A percentile compares a stretch with the other conserved stretches of the same genome.
phyloP scores from a whole-genome alignment of 2,329 filamentous ascomycete genomes.

The Arthrobotrys conoides region DNA sequence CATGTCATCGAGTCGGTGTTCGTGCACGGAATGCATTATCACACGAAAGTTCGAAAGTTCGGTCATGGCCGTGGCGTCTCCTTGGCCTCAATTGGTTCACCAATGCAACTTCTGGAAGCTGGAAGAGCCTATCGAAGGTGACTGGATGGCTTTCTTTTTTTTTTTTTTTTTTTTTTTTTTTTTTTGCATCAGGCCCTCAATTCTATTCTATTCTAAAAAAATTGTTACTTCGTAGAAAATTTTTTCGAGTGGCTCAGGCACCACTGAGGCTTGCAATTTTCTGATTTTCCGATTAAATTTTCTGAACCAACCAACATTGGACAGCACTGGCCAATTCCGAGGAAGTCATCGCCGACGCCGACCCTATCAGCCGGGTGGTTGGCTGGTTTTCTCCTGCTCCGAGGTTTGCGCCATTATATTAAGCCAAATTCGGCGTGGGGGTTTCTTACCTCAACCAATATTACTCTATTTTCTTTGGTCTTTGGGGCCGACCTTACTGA shows the following conservation, averaged over 20 bases:
- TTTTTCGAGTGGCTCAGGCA: slow-evolving; percentile 25
- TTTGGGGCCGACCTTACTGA: slow-evolving; percentile 33
- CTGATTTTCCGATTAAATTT: background rate
- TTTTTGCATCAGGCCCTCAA: slow-evolving; percentile 13
- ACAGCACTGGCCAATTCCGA: slow-evolving; percentile 27
- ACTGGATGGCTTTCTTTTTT: background rate
- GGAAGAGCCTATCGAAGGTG: slow-evolving; percentile 40
- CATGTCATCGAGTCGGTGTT: slow-evolving; percentile 35
- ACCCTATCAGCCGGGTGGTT: slow-evolving; percentile 26
- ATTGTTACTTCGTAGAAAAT: slow-evolving; percentile 2
- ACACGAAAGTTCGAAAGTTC: slow-evolving; percentile 21
- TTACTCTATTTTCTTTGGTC: slow-evolving; percentile 43
- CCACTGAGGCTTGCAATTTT: slow-evolving; percentile 15
- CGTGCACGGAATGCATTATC: slow-evolving; percentile 28
- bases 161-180: background rate
- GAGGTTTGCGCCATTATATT: slow-evolving; percentile 60
- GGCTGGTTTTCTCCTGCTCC: slow-evolving; percentile 36
- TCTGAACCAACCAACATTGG: slow-evolving; percentile 14
- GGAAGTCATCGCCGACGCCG: slow-evolving; percentile 49
- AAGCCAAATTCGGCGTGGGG: slow-evolving; percentile 58
- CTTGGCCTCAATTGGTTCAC: slow-evolving; percentile 24
- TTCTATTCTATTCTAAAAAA: too few relatives aligned
- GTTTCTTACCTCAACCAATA: slow-evolving; percentile 21
- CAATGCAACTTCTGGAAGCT: slow-evolving; percentile 31
- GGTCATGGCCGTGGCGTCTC: slow-evolving; percentile 42